Evolutionary conservation across 192 early-diverging fungal species (phyloP), one percentile per base, ranked within the genome.

Genomic region (Polychytrium aggregatum): DNA sequence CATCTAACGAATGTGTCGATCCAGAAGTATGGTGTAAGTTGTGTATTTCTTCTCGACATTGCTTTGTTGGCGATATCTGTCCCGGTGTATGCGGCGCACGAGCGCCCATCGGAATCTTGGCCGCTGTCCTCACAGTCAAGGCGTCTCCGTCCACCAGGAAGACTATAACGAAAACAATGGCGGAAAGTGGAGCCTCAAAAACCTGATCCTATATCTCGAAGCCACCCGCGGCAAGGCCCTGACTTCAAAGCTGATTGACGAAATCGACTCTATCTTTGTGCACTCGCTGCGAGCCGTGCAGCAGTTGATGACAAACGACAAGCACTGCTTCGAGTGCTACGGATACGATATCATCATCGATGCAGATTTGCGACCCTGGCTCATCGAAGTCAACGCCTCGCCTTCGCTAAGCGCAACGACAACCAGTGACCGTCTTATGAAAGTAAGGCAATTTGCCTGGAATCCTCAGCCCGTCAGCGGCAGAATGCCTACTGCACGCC

Each of bases 81-180:
- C 6, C 6, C 11, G 31, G 31, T 33, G 31, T 4, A 8, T 4
- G 31, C 11, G n/a, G n/a, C n/a, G n/a, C n/a, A n/a, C n/a, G n/a
- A n/a, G n/a, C n/a, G n/a, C n/a, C n/a, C n/a, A n/a, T n/a, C n/a
- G n/a, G n/a, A n/a, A n/a, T n/a, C n/a, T n/a, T n/a, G n/a, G n/a
- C n/a, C n/a, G n/a, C n/a, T n/a, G n/a, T n/a, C n/a, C n/a, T n/a
- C n/a, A n/a, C n/a, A n/a, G n/a, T n/a, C n/a, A n/a, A n/a, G n/a
- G n/a, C n/a, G n/a, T n/a, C n/a, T n/a, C n/a, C n/a, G n/a, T 25
- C 27, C 13, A 18, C 25, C 24, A 72, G 70, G 69, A 73, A 35
- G 71, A 75, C 50, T 76, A 76, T 48, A 76, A 76, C 44, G 74
- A 76, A 62, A 60, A 40, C 18, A 76, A 76, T 41, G 74, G 74